Evolutionary conservation across 805 yeast genomes (phyloP).

Genomic region (Aciculoconidium aculeatum): DNA sequence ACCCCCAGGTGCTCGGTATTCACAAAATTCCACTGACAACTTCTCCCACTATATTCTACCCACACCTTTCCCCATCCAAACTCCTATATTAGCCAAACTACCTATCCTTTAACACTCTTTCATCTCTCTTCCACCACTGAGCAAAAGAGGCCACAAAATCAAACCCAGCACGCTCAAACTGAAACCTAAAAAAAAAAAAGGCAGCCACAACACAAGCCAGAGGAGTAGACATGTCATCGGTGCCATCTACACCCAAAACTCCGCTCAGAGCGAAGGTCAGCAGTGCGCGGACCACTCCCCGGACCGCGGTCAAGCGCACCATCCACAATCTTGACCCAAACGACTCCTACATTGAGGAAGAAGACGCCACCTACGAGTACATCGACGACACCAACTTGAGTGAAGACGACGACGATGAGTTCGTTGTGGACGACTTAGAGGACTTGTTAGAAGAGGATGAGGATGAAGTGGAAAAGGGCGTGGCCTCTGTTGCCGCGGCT

Average conservation of each 20-base stretch:
- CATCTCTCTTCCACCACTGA: too few relatives aligned
- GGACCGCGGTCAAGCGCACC: slow-evolving; percentile 11
- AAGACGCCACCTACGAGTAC: slow-evolving; percentile 31
- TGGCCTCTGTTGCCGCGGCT: slow-evolving; percentile 1
- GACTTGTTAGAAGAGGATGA: slow-evolving; percentile 10
- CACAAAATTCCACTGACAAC: too few relatives aligned
- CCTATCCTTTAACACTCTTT: too few relatives aligned
- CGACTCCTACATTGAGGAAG: slow-evolving; percentile 31
- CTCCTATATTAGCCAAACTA: too few relatives aligned
- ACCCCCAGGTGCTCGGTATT: too few relatives aligned
- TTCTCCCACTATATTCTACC: too few relatives aligned
- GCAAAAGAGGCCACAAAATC: neutral
- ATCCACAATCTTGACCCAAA: slow-evolving; percentile 18
- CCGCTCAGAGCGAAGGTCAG: slow-evolving; percentile 6
- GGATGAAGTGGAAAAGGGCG: slow-evolving; percentile 8
- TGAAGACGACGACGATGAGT: slow-evolving; percentile 13
- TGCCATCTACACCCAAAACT: slow-evolving; percentile 11
- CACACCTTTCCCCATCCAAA: too few relatives aligned
- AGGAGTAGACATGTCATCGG: slow-evolving; percentile 7
- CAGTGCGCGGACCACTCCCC: slow-evolving; percentile 7
- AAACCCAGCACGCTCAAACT: neutral
- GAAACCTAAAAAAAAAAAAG: neutral
- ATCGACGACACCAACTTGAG: slow-evolving; percentile 15
- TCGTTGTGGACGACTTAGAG: slow-evolving; percentile 7
- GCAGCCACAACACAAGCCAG: neutral